Evolutionary conservation across 495 filamentous ascomycete species (phyloP), one percentile per base, ranked within the genome.

Genomic region (Neurospora sp.): DNA sequence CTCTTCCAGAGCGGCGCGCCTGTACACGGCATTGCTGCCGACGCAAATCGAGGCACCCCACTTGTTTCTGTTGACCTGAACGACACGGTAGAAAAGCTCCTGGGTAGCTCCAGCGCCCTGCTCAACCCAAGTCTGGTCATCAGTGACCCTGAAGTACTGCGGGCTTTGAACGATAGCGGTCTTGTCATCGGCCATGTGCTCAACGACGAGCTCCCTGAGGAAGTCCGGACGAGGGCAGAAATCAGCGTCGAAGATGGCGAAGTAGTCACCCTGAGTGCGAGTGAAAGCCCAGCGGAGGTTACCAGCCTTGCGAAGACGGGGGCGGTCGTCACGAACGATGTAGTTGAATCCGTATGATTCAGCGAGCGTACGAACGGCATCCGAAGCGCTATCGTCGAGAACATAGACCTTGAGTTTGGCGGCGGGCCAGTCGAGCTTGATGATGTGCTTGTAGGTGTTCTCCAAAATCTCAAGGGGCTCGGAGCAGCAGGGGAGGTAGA

Each of bases 31-130:
- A 70, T 80, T 80, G 14, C 77, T 79, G 2, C 78, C 78, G 27
- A 80, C 78, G n/a, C 78, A 80, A 11, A 80, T 80, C 10, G 76
- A 78, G 7, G 78, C 78, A 14, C 77, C 77, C 78, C 78, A 80
- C 61, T 70, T 71, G 59, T 80, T 78, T 11, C 78, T 44, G 16
- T 80, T 80, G 8, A 80, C 78, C 76, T 80, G 78, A 39, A 80
- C 78, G 9, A 80, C 78, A 20, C 78, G 77, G 27, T 80, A 80
- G 46, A 80, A 80, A 41, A 80, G 74, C 70, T 80, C 78, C 73
- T 80, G 78, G 22, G 78, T 80, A 8, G 78, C 78, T 1, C 78
- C 78, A 10, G 78, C 78, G 6, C 78, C 78, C 75, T 80, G 78
- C 76, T 80, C 78, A 18, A 80, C 77, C 78, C 78, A 80, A 1